Conservation (phyloP, 2,329 filamentous ascomycete genomes). For the Endocalyx cinctus region DNA sequence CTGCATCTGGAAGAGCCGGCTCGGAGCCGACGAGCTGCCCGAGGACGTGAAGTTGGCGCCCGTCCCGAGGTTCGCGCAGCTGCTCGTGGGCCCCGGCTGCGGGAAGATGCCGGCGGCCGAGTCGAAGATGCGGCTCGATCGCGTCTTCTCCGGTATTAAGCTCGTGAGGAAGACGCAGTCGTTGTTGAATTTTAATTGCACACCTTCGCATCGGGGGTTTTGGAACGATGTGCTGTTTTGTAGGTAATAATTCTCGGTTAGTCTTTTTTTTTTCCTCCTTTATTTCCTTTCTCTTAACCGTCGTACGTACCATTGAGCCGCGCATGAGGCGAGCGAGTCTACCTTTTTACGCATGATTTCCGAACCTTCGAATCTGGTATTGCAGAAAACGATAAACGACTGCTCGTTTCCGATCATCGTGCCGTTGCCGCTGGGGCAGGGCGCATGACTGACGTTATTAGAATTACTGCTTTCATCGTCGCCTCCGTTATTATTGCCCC, state of each 20-base stretch:
- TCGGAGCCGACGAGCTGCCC: neutral
- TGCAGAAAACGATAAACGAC: conserved; percentile 13
- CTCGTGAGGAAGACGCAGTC: conserved; percentile 9
- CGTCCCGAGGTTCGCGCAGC: conserved; percentile 9
- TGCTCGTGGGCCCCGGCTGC: conserved; percentile 8
- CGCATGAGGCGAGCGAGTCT: conserved; percentile 11
- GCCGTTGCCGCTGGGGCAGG: conserved; percentile 14
- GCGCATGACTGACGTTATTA: conserved; percentile 2
- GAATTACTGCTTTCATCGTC: neutral
- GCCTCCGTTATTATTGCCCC: neutral
- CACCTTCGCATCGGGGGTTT: conserved; percentile 14
- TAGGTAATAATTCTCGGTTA: neutral
- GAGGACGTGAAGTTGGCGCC: conserved; percentile 5
- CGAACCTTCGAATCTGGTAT: conserved; percentile 9
- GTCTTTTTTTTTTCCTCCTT: too few relatives aligned
- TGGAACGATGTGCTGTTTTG: conserved; percentile 8
- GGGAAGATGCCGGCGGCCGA: conserved; percentile 9
- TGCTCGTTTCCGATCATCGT: conserved; percentile 13
- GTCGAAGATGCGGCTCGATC: conserved; percentile 7
- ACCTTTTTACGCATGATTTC: conserved; percentile 10
- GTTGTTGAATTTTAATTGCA: conserved; percentile 7
- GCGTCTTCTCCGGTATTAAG: conserved; percentile 7
- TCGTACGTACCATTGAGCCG: conserved; percentile 12
- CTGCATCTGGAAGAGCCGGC: conserved; percentile 7
- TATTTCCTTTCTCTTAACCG: too few relatives aligned